A percentile compares a stretch with the other conserved stretches of the same genome.
phyloP scores from a whole-genome alignment of 371 early-diverging fungal species.

The Parasitella parasitica region DNA sequence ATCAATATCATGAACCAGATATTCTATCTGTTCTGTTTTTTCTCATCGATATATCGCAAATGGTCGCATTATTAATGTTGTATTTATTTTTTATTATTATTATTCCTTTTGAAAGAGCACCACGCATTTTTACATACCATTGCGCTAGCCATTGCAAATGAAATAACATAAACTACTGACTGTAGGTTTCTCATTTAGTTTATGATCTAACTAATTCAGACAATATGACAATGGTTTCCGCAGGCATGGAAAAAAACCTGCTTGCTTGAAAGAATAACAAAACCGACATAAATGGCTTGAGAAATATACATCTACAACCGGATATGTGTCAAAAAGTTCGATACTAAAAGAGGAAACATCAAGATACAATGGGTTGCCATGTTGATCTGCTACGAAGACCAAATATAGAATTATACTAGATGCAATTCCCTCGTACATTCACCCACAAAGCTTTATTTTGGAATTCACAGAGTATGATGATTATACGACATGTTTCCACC shows the following conservation, averaged over 20 bases:
- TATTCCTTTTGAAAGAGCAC: no score
- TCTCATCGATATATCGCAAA: neutral
- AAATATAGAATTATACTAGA: neutral
- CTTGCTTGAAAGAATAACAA: neutral
- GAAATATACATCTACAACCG: neutral
- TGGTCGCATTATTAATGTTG: neutral
- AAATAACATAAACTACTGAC: neutral
- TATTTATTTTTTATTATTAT: no score
- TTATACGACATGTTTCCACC: neutral
- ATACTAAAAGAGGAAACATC: neutral
- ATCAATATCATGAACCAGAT: neutral
- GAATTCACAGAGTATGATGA: neutral
- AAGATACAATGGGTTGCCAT: neutral
- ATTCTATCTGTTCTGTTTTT: neutral
- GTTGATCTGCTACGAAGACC: neutral
- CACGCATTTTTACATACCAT: neutral
- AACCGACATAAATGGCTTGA: neutral
- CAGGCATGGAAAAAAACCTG: neutral
- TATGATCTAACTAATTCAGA: conserved; percentile 3
- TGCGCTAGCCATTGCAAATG: no score
- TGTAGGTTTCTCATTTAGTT: neutral
- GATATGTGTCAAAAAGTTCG: neutral
- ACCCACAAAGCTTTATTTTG: neutral
- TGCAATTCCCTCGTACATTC: conserved; percentile 1
- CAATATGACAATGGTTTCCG: neutral